Conservation (phyloP, 768 basidiomycete genomes). For the Infundibulicybe gibba region DNA sequence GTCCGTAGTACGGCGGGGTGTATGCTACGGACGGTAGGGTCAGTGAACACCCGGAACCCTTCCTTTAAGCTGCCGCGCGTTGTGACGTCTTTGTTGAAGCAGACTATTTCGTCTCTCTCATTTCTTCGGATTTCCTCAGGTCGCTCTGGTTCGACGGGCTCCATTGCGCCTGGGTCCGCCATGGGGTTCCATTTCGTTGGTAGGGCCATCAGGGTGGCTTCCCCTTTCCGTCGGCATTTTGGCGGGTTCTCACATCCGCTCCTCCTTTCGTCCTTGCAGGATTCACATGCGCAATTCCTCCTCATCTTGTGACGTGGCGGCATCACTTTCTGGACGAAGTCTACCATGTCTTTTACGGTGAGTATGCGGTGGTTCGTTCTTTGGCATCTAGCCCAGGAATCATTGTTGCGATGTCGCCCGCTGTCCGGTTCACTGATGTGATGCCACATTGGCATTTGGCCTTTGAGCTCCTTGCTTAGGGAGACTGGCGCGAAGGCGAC, state of each 20-base stretch:
- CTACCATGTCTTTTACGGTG: constrained; percentile 5
- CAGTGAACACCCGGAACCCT: neutral
- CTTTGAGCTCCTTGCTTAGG: constrained; percentile 4
- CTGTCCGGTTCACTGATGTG: constrained; percentile 14
- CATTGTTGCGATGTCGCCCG: neutral
- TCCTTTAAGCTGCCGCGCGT: neutral
- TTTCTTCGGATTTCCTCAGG: too few relatives aligned
- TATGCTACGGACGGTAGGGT: neutral
- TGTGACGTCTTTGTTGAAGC: too few relatives aligned
- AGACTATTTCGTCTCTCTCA: too few relatives aligned
- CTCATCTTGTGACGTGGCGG: too few relatives aligned
- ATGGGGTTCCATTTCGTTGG: too few relatives aligned
- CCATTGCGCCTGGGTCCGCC: too few relatives aligned
- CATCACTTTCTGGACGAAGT: constrained; percentile 1
- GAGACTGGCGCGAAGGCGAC: constrained; percentile 9
- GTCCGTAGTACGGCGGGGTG: neutral
- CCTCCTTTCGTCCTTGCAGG: too few relatives aligned
- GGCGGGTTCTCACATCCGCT: too few relatives aligned
- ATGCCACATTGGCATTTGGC: constrained; percentile 25
- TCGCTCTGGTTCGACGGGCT: too few relatives aligned
- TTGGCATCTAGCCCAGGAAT: constrained; percentile 9
- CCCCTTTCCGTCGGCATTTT: too few relatives aligned
- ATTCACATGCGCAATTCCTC: too few relatives aligned
- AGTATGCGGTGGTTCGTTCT: neutral
- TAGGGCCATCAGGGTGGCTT: too few relatives aligned